Evolutionary conservation across 768 basidiomycete species (phyloP), one percentile per base, ranked within the genome.

Genomic region (Xerocomus brunneocitrinus): DNA sequence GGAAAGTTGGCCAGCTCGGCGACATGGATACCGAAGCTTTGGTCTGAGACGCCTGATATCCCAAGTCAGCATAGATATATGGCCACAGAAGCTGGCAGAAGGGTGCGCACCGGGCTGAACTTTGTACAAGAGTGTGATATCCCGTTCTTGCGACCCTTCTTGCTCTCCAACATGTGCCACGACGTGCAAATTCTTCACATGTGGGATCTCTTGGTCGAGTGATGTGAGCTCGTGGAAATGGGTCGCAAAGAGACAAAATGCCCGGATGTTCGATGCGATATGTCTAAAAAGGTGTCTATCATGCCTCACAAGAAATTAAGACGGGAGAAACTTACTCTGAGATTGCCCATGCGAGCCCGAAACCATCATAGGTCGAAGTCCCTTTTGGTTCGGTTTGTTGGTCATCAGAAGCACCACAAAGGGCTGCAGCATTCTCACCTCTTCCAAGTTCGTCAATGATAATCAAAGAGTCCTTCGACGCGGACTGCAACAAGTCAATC

Each of bases 1-100:
- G 97, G 97, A 71, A 99, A 99, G 69, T 98, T 95, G 4, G 95
- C 95, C n/a, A 98, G 76, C 66, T 93, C 81, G 0, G 97, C 97
- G 14, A 99, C 97, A 61, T 98, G 94, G 28, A 99, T 98, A 70
- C 95, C 97, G 64, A 98, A 98, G 66, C 92, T 95, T 70, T 98
- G 95, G 66, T 98, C 95, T 42, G 91, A 93, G 22, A 97, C 80
- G 13, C 92, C 91, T 91, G 53, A 5, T 4, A 12, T 35, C 25
- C 16, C 50, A 10, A 14, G 40, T 59, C 27, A 61, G 41, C 31
- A 27, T 9, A 27, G 19, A 19, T 4, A 5, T 16, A 5, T 9
- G 28, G 4, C 10, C 13, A 56, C 25, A 16, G 2, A 12, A n/a
- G 19, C 4, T 13, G 9, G 27, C 6, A 12, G 16, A 13, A 38